Percentiles rank a stretch among this genome's conserved stretches.
Conservation (phyloP, 164 flowering plant species). For the Nymphaea colorata region DNA sequence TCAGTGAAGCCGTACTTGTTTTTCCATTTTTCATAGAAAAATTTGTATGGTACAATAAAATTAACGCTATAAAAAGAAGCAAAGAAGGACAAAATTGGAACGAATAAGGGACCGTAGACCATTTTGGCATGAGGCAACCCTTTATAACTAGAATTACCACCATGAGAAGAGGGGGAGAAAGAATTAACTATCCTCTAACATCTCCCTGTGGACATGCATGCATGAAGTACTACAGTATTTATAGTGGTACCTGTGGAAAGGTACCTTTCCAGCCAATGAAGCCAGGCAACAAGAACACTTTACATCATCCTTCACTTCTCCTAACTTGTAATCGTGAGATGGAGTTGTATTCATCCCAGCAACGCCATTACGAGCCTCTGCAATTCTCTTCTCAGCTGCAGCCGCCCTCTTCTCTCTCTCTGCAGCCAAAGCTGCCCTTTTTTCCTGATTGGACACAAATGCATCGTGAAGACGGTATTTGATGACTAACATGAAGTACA, state of each 20-base stretch:
- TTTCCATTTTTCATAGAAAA: no score
- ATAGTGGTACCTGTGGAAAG: conserved; percentile 81
- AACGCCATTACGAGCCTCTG: conserved; percentile 25
- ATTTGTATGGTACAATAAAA: no score
- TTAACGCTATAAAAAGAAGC: no score
- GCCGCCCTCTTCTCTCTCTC: conserved; percentile 96
- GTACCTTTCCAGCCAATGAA: conserved; percentile 75
- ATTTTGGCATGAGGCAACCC: no score
- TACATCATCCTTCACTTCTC: conserved; percentile 14
- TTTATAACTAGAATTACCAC: no score
- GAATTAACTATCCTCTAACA: conserved; percentile 50
- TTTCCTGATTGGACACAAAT: background rate
- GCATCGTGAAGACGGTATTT: background rate
- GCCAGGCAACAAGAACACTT: conserved; percentile 62
- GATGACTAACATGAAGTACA: no score
- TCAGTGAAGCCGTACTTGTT: no score
- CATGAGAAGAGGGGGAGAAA: background rate
- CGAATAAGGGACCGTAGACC: no score
- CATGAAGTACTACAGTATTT: conserved; percentile 93
- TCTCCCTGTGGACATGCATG: conserved; percentile 79
- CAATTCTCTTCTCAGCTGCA: conserved; percentile 88
- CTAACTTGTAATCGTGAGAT: conserved; percentile 11
- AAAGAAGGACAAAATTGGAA: no score
- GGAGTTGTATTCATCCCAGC: conserved; percentile 13
- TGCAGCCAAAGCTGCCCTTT: conserved; percentile 20